Base-by-base conservation (phyloP, 148 eudicot genomes). In the Spergularia bocconei region DNA sequence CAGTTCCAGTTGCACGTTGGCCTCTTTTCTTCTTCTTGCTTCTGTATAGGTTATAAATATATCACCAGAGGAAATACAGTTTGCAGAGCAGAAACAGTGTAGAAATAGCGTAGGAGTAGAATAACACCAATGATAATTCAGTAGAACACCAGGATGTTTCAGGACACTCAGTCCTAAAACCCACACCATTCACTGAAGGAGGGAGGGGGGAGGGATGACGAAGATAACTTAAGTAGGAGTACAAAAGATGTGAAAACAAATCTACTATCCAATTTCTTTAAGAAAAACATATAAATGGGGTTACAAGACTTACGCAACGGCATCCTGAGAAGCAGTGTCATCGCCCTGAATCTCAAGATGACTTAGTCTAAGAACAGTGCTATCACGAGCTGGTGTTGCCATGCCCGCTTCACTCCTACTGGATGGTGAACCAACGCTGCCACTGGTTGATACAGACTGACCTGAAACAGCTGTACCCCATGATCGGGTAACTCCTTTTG, bases 361-460 rank as follows among this genome's bases (percentile, higher is more conserved):
- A 79, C 94, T 84, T 62, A 94, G 71, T 84, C 86, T 88, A 20
- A 79, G 76, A 70, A 83, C 82, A 47, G 97, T 85, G 69, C 56
- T 87, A n/a, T 88, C 95, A 76, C 88, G 85, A 64, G 88, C 92
- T 25, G 93, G 93, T 0, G 92, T 88, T 29, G 90, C 81, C 85
- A 85, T 68, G 6, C 90, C 91, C 4, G 84, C 87, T 79, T 91
- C 89, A 71, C 91, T 83, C 70, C 88, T 83, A 78, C 85, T 85
- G 6, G 97, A 88, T 3, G 97, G 97, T n/a, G 97, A 91, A 38
- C 97, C 97, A 53, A 89, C 83, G 67, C 98, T 90, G 69, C 98
- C 91, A 65, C 97, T 94, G 21, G 97, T 94, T 55, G 98, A 94
- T 74, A 91, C 78, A 17, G 97, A 93, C 84, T 94, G 98, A 67